phyloP scores from a whole-genome alignment of 2,329 filamentous ascomycete species.

The Calonectria ilicicola region DNA sequence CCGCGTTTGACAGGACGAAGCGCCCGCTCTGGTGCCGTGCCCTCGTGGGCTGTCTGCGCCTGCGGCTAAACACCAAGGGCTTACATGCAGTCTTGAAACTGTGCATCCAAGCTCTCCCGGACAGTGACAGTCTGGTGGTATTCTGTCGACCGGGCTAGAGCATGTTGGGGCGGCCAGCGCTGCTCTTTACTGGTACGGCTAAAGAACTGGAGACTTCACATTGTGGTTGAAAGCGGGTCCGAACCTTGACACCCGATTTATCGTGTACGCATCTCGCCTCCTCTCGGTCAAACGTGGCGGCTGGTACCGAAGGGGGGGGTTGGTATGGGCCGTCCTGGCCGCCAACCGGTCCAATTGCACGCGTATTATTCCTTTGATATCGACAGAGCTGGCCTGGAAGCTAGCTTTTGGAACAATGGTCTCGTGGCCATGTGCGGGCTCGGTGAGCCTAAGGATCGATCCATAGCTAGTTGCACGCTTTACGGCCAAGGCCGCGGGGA shows the following conservation, averaged over 20 bases:
- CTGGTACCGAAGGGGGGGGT: slow-evolving; percentile 17
- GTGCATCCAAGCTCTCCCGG: slow-evolving; percentile 11
- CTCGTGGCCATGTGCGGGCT: slow-evolving; percentile 16
- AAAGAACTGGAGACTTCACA: slow-evolving; percentile 33
- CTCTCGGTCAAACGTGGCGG: slow-evolving; percentile 23
- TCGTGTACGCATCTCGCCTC: slow-evolving; percentile 26
- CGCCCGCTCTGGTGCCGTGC: neutral
- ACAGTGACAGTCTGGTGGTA: slow-evolving; percentile 25
- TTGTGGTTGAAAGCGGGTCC: slow-evolving; percentile 34
- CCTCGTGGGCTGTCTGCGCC: slow-evolving; percentile 7
- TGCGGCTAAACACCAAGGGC: slow-evolving; percentile 35
- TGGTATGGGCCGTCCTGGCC: slow-evolving; percentile 26
- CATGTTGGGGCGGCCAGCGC: slow-evolving; percentile 28
- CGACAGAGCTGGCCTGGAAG: slow-evolving; percentile 20
- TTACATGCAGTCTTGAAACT: slow-evolving; percentile 29
- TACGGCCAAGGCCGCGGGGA: slow-evolving; percentile 17
- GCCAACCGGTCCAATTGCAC: slow-evolving; percentile 40
- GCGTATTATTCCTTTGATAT: slow-evolving; percentile 24
- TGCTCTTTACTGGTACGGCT: slow-evolving; percentile 45
- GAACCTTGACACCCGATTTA: slow-evolving; percentile 32
- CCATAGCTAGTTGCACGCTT: slow-evolving; percentile 23
- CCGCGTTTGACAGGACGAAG: slow-evolving; percentile 8
- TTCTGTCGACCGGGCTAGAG: slow-evolving; percentile 39
- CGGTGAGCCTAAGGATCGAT: slow-evolving; percentile 21
- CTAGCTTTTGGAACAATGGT: slow-evolving; percentile 21